phyloP scores from a whole-genome alignment of 108 stramenopile species.

The Seminavis robusta region DNA sequence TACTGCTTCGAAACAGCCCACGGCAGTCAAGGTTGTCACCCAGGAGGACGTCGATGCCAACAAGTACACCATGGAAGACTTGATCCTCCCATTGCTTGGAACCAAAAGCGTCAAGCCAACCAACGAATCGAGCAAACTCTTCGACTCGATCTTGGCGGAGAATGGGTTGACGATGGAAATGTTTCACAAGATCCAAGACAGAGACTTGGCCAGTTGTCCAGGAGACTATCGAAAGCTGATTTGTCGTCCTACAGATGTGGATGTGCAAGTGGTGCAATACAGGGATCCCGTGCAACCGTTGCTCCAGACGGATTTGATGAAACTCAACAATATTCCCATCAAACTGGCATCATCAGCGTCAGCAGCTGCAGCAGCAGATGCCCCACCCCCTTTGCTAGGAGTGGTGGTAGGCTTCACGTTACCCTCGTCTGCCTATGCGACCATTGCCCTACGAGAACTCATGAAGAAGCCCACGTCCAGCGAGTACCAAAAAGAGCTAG shows the following conservation, averaged over 20 bases:
- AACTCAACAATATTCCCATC: conserved; percentile 21
- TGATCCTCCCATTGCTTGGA: conserved; percentile 84
- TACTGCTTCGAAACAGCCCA: not conserved
- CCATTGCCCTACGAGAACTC: conserved; percentile 83
- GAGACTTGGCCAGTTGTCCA: conserved; percentile 21
- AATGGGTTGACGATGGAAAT: conserved; percentile 33
- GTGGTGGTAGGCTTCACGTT: conserved; percentile 85
- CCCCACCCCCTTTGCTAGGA: conserved; percentile 38
- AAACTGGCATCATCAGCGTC: conserved; percentile 11
- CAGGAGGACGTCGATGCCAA: conserved; percentile 55
- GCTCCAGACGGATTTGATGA: conserved; percentile 82
- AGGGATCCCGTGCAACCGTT: conserved; percentile 75
- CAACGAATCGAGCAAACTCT: conserved; percentile 42
- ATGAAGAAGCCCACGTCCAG: conserved; percentile 79
- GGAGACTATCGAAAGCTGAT: conserved; percentile 87
- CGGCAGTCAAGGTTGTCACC: conserved; percentile 43
- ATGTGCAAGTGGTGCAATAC: conserved; percentile 58
- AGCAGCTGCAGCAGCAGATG: conserved; percentile 4
- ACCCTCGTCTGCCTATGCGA: conserved; percentile 88
- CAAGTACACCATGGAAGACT: conserved; percentile 66
- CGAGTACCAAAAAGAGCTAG: conserved; percentile 74
- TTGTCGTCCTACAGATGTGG: conserved; percentile 66
- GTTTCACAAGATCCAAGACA: conserved; percentile 50
- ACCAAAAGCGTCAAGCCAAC: conserved; percentile 59
- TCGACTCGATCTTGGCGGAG: conserved; percentile 47